Percentiles rank a stretch among this genome's conserved stretches.
phyloP scores from a whole-genome alignment of 1,139 yeast genomes.

The Hyphopichia pseudoburtonii region DNA sequence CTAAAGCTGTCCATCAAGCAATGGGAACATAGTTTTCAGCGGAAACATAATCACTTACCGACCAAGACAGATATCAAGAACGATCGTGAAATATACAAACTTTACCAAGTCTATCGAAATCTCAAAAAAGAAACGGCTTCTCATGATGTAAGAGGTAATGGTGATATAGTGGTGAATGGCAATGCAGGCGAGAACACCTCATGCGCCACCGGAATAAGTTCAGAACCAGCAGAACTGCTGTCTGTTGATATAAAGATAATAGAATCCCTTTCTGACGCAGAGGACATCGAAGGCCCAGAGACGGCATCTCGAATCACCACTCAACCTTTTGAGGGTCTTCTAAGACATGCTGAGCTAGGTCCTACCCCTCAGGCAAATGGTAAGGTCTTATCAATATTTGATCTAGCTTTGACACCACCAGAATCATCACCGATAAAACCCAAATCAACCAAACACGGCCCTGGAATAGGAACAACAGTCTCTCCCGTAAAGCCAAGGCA shows the following conservation, averaged over 20 bases:
- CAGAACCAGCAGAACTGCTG: not conserved
- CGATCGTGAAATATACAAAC: conserved; percentile 38
- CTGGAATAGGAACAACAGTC: not conserved
- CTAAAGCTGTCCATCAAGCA: conserved; percentile 51
- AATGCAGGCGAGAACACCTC: too few species aligned
- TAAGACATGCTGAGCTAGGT: conserved; percentile 46
- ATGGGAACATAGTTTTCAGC: conserved; percentile 60
- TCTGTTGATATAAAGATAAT: not conserved
- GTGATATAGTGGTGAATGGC: too few species aligned
- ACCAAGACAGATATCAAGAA: conserved; percentile 52
- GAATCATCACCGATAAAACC: conserved; percentile 41
- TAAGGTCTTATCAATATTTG: conserved; percentile 65
- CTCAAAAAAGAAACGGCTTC: conserved; percentile 16
- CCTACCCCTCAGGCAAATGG: conserved; percentile 81
- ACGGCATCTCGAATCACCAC: not conserved
- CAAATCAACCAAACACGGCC: not conserved
- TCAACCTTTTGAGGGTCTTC: not conserved
- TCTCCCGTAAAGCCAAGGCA: conserved; percentile 1
- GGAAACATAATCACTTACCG: conserved; percentile 49
- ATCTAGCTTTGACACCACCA: conserved; percentile 48
- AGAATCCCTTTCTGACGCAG: conserved; percentile 2
- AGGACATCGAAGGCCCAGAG: conserved; percentile 4
- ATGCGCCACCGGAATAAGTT: not conserved
- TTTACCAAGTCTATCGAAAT: conserved; percentile 45
- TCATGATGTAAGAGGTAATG: too few species aligned